These are phyloP conservation scores for Aspergillus ochraceoroseus DNA, from an alignment of 2,329 filamentous ascomycete genomes.

Conservation along the genomic window DNA sequence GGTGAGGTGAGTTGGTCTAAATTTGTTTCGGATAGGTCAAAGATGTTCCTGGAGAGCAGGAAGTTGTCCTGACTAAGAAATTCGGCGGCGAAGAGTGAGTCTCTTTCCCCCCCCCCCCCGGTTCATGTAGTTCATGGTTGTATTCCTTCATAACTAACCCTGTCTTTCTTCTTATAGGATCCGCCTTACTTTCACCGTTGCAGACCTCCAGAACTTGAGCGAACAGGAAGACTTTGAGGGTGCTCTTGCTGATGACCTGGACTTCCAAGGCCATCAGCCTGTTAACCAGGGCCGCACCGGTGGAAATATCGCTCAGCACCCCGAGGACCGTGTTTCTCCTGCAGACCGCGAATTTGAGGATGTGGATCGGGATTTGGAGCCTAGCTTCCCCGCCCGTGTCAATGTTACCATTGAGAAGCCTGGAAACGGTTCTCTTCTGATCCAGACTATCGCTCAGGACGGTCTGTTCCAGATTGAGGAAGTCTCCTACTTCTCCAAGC, in stretches of 20 bases:
- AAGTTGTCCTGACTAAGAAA: constrained; percentile 75
- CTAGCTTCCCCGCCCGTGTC: constrained; percentile 72
- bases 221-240: constrained; percentile 53
- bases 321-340: constrained; percentile 54
- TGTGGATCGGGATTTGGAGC: constrained; percentile 47
- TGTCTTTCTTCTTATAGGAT: constrained; percentile 49
- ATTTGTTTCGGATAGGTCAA: constrained; percentile 46
- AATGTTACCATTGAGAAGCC: constrained; percentile 87
- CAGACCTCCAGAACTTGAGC: constrained; percentile 68
- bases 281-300: constrained; percentile 51
- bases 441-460: constrained; percentile 82
- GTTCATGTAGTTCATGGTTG: background rate
- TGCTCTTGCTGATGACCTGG: constrained; percentile 55
- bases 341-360: constrained; percentile 57
- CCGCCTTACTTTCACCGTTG: constrained; percentile 76
- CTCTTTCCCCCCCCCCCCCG: background rate
- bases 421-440: constrained; percentile 74
- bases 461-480: constrained; percentile 84
- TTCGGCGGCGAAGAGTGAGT: constrained; percentile 84
- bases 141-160: background rate
- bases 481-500: constrained; percentile 78
- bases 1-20: background rate
- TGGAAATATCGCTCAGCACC: constrained; percentile 47
- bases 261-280: constrained; percentile 52
- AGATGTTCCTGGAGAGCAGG: constrained; percentile 78